These are phyloP conservation scores for Peltaster fructicola DNA, from an alignment of 2,329 filamentous ascomycete genomes.

Conservation along the genomic window DNA sequence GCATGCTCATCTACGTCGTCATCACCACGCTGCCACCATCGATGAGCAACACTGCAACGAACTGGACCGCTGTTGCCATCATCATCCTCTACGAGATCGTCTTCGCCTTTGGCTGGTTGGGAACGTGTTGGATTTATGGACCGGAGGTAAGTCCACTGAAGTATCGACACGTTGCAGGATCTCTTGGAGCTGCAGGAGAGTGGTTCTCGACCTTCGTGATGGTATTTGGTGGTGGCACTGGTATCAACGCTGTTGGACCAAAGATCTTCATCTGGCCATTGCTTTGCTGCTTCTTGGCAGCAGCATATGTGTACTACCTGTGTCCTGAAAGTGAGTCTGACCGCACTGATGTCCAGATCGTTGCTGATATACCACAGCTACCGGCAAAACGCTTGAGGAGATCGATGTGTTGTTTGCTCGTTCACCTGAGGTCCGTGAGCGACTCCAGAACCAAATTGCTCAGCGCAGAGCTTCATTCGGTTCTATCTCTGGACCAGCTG, in stretches of 20 bases:
- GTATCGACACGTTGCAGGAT: conserved; percentile 20
- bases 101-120: conserved; percentile 18
- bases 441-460: too few relatives aligned
- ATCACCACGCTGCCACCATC: conserved; percentile 9
- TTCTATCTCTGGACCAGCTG: too few relatives aligned
- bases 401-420: conserved; percentile 9
- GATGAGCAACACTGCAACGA: conserved; percentile 7
- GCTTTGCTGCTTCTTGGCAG: conserved; percentile 15
- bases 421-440: too few relatives aligned
- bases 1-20: conserved; percentile 14
- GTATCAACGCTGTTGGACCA: conserved; percentile 18
- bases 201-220: conserved; percentile 21
- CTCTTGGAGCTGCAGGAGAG: conserved; percentile 21
- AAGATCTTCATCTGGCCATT: conserved; percentile 23
- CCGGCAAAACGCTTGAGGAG: conserved; percentile 8
- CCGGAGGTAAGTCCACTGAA: conserved; percentile 22
- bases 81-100: conserved; percentile 15
- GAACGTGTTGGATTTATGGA: conserved; percentile 19
- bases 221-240: conserved; percentile 20
- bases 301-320: conserved; percentile 12
- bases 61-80: conserved; percentile 14
- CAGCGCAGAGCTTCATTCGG: too few relatives aligned
- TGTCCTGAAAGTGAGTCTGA: conserved; percentile 13
- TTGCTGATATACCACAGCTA: too few relatives aligned
- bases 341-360: background rate